phyloP scores from a whole-genome alignment of 2,329 filamentous ascomycete genomes.

The Juglanconis juglandina region DNA sequence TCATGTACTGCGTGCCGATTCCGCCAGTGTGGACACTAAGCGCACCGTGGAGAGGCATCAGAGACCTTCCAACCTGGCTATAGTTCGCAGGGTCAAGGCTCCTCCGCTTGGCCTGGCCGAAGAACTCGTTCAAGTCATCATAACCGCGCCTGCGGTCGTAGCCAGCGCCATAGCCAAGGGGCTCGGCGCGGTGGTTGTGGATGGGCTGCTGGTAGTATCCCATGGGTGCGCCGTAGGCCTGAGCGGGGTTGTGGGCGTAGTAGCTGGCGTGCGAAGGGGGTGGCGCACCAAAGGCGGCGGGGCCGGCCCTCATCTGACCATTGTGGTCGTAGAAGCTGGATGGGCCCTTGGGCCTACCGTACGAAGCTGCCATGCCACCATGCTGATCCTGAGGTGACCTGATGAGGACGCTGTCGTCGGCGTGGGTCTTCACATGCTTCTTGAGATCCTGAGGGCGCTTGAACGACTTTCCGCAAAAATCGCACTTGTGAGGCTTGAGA shows the following conservation, averaged over 20 bases:
- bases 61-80: conserved; percentile 81
- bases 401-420: conserved; percentile 80
- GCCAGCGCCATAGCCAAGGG: conserved; percentile 57
- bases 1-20: conserved; percentile 55
- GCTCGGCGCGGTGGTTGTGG: conserved; percentile 52
- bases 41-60: conserved; percentile 75
- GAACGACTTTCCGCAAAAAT: conserved; percentile 98
- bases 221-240: conserved; percentile 48
- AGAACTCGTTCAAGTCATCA: conserved; percentile 90
- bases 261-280: conserved; percentile 56
- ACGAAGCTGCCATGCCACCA: conserved; percentile 47
- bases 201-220: conserved; percentile 69
- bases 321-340: conserved; percentile 64
- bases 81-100: conserved; percentile 89
- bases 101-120: conserved; percentile 86
- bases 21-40: conserved; percentile 58
- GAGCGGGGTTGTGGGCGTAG: conserved; percentile 55
- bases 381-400: conserved; percentile 51
- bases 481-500: conserved; percentile 97
- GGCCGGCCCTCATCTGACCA: conserved; percentile 54
- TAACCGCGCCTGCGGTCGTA: conserved; percentile 80
- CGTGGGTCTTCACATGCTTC: conserved; percentile 99
- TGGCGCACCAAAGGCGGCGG: conserved; percentile 47
- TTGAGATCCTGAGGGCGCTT: conserved; percentile 98
- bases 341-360: conserved; percentile 50